Conservation (phyloP, 2,329 filamentous ascomycete species). For the Phaeosphaeria sp. region DNA sequence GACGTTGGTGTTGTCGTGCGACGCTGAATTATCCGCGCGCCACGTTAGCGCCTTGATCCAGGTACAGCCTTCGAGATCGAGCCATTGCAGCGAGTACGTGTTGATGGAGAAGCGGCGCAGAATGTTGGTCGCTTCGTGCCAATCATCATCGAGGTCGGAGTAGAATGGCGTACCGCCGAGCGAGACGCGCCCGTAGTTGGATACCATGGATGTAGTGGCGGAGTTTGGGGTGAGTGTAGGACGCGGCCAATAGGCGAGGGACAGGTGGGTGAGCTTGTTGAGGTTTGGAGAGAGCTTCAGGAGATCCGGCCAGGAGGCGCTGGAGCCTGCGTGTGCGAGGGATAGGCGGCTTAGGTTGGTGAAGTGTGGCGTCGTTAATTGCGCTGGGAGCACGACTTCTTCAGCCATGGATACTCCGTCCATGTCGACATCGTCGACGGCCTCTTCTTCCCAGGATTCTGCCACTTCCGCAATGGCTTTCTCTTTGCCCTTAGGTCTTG, state of each 20-base stretch:
- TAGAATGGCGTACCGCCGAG: conserved; percentile 62
- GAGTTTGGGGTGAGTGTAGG: conserved; percentile 65
- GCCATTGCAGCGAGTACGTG: conserved; percentile 66
- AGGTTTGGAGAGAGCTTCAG: conserved; percentile 60
- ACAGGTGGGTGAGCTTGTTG: conserved; percentile 66
- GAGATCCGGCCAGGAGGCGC: conserved; percentile 62
- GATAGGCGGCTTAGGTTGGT: conserved; percentile 63
- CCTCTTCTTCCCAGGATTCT: conserved; percentile 58
- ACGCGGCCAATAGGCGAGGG: conserved; percentile 67
- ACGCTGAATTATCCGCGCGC: conserved; percentile 16
- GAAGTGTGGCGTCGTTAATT: conserved; percentile 50
- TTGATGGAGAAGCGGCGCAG: conserved; percentile 62
- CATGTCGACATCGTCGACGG: conserved; percentile 21
- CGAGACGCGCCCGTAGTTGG: conserved; percentile 50
- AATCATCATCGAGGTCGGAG: conserved; percentile 60
- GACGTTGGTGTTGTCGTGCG: neutral
- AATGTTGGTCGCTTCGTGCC: conserved; percentile 62
- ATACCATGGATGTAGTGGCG: conserved; percentile 53
- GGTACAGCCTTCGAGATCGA: conserved; percentile 67
- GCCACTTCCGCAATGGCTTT: conserved; percentile 33
- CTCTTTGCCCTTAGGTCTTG: conserved; percentile 8
- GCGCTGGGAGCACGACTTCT: conserved; percentile 13
- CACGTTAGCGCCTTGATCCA: conserved; percentile 63
- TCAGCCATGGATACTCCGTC: neutral
- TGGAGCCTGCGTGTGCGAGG: conserved; percentile 58